phyloP scores from a whole-genome alignment of 306 rosid species.

The Cicer pinnatifidum region DNA sequence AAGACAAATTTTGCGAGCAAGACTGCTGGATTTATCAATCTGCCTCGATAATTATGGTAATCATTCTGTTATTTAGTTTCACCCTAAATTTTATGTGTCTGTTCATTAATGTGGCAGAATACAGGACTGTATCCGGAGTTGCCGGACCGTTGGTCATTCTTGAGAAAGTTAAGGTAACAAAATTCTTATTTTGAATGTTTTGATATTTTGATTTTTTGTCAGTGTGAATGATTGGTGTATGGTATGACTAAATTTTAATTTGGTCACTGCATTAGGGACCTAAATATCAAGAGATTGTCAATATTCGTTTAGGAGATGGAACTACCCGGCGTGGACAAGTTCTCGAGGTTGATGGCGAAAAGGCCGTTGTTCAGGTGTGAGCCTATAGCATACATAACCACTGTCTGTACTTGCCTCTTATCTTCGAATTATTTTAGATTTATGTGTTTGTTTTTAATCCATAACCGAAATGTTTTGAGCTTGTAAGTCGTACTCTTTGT shows the following conservation, averaged over 20 bases:
- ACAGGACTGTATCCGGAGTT: slow-evolving; percentile 98
- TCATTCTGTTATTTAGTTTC: slow-evolving; percentile 30
- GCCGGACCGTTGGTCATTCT: slow-evolving; percentile 99
- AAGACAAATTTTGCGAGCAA: slow-evolving; percentile 13
- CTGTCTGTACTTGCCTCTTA: slow-evolving; percentile 5
- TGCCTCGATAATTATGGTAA: slow-evolving; percentile 17
- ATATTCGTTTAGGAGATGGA: slow-evolving; percentile 97
- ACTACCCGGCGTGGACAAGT: slow-evolving; percentile 92
- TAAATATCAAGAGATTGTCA: slow-evolving; percentile 97
- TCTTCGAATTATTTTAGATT: slow-evolving; percentile 28
- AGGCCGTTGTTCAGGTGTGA: slow-evolving; percentile 96
- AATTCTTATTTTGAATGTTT: background rate
- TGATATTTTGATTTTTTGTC: slow-evolving; percentile 24
- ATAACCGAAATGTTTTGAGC: slow-evolving; percentile 24
- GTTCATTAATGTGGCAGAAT: slow-evolving; percentile 64
- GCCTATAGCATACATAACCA: slow-evolving; percentile 15
- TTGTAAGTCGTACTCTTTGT: slow-evolving; percentile 32
- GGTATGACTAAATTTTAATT: slow-evolving; percentile 30
- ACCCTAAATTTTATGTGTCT: slow-evolving; percentile 28
- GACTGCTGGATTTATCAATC: slow-evolving; percentile 32
- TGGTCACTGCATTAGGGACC: slow-evolving; percentile 76
- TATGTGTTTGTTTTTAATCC: slow-evolving; percentile 19
- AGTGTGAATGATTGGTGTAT: background rate
- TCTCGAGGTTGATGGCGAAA: slow-evolving; percentile 98
- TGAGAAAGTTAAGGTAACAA: slow-evolving; percentile 90